Conservation (phyloP, 345 rosid species). For the Gossypium raimondii region DNA sequence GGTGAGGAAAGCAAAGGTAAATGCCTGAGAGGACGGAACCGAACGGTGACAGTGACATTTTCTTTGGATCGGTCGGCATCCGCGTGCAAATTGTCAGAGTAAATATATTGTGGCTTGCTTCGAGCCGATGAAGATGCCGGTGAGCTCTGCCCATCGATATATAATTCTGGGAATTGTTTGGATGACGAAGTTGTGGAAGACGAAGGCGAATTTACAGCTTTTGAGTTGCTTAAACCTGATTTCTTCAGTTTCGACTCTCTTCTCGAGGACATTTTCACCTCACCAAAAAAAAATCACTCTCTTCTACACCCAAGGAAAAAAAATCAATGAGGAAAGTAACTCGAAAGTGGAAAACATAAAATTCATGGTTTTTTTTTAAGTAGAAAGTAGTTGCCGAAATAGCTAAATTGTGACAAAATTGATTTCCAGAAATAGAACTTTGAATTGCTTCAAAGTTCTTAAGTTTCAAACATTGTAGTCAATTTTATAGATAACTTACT, state of each 20-base stretch:
- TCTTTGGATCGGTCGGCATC: slow-evolving; percentile 65
- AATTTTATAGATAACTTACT: background rate
- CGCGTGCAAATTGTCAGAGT: slow-evolving; percentile 42
- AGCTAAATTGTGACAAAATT: background rate
- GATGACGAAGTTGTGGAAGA: slow-evolving; percentile 93
- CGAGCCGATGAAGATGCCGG: slow-evolving; percentile 93
- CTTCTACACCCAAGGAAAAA: slow-evolving; percentile 8
- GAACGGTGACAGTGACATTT: slow-evolving; percentile 89
- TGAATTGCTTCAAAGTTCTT: background rate
- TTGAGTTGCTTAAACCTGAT: slow-evolving; percentile 36
- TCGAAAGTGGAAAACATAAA: too few species aligned
- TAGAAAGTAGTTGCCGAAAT: background rate
- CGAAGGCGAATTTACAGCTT: slow-evolving; percentile 68
- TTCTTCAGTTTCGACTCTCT: slow-evolving; percentile 58
- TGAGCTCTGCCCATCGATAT: slow-evolving; percentile 84
- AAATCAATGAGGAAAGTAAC: background rate
- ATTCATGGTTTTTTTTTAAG: background rate
- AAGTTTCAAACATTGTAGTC: background rate
- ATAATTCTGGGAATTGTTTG: slow-evolving; percentile 64
- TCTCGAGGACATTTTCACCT: slow-evolving; percentile 63
- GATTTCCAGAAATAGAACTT: background rate
- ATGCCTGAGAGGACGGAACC: slow-evolving; percentile 95
- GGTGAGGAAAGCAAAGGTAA: background rate
- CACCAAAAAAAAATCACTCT: slow-evolving; percentile 14
- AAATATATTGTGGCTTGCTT: slow-evolving; percentile 69